Evolutionary conservation across 2,329 filamentous ascomycete genomes (phyloP).

Genomic region (Beauveria bassiana): DNA sequence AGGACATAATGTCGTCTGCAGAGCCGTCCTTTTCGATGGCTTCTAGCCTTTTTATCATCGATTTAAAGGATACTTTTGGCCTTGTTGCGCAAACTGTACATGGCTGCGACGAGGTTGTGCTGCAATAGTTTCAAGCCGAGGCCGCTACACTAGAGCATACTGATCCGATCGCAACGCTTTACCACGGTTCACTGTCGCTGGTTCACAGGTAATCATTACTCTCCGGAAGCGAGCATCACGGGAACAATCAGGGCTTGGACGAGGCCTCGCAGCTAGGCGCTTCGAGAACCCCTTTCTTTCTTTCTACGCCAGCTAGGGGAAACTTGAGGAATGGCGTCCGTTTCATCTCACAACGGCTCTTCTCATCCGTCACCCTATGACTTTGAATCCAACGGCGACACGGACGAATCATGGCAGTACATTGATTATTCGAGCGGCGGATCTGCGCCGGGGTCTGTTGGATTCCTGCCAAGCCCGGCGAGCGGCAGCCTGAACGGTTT

Average conservation of each 20-base stretch:
- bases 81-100: background rate
- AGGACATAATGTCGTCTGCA: slow-evolving; percentile 10
- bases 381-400: slow-evolving; percentile 29
- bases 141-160: background rate
- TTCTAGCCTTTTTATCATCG: background rate
- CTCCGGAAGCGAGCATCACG: background rate
- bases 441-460: slow-evolving; percentile 31
- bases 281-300: background rate
- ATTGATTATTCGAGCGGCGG: slow-evolving; percentile 29
- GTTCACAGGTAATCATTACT: background rate
- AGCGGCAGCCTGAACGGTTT: slow-evolving; percentile 45
- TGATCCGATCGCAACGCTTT: background rate
- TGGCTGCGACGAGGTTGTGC: background rate
- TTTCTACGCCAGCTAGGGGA: background rate
- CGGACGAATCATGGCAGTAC: slow-evolving; percentile 39
- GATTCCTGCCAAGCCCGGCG: slow-evolving; percentile 42
- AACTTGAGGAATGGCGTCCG: slow-evolving; percentile 26
- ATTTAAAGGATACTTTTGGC: background rate
- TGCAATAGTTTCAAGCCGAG: background rate
- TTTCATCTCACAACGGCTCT: slow-evolving; percentile 30
- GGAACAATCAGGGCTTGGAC: background rate
- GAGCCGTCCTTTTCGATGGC: background rate
- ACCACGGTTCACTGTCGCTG: background rate
- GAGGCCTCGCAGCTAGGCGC: background rate
- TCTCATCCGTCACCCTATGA: slow-evolving; percentile 33